Conservation (phyloP, 192 early-diverging fungal species). For the Linnemannia schmuckeri region DNA sequence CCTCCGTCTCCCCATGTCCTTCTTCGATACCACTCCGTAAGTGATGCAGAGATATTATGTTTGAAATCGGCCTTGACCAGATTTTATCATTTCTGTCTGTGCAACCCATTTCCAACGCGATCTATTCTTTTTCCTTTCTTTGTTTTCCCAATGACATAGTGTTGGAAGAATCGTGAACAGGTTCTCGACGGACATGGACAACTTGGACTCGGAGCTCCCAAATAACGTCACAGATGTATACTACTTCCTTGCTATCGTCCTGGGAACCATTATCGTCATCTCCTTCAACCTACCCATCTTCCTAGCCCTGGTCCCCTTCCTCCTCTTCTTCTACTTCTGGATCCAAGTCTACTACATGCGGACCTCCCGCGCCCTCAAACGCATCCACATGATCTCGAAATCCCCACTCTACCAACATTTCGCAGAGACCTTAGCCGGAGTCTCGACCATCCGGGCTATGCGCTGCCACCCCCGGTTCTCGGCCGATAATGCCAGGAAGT, state of each 20-base stretch:
- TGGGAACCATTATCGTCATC: constrained; percentile 75
- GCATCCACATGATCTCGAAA: constrained; percentile 82
- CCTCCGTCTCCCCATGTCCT: constrained; percentile 68
- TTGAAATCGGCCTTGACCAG: too few relatives aligned
- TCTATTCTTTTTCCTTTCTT: constrained; percentile 70
- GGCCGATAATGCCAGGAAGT: constrained; percentile 65
- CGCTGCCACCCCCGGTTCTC: constrained; percentile 79
- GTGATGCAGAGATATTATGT: background rate
- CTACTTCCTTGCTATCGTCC: constrained; percentile 61
- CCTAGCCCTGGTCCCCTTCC: constrained; percentile 72
- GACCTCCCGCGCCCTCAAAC: constrained; percentile 85
- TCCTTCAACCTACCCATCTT: constrained; percentile 74
- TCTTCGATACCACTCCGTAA: constrained; percentile 37
- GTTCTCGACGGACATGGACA: constrained; percentile 87
- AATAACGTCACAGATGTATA: constrained; percentile 63
- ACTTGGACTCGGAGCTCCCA: constrained; percentile 74
- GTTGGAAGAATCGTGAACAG: constrained; percentile 73
- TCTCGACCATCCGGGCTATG: constrained; percentile 88
- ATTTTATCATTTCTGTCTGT: background rate
- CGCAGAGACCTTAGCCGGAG: constrained; percentile 79
- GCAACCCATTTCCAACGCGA: constrained; percentile 25
- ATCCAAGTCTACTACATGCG: constrained; percentile 78
- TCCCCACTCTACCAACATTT: constrained; percentile 87
- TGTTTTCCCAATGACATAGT: constrained; percentile 64
- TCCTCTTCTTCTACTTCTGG: constrained; percentile 75